Base-by-base conservation (phyloP, 2,329 filamentous ascomycete genomes). In the Claviceps sp. region DNA sequence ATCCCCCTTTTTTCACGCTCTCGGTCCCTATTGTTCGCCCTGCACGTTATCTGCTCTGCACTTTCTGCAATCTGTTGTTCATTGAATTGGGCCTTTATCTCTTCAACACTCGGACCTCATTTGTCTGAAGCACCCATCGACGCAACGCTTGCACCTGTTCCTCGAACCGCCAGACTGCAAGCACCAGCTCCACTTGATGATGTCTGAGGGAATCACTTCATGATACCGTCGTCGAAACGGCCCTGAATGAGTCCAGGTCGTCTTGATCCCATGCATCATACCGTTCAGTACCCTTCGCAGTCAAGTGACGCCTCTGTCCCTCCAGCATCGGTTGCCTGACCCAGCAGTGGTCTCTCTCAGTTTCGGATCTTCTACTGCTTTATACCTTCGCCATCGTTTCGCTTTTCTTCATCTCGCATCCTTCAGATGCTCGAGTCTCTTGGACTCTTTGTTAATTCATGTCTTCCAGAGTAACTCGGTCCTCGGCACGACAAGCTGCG, bases 391-490 rank as follows among this genome's bases (percentile, higher is more conserved):
- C 22, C 37, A 37, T 56, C 57, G 50, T 50, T 55, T 47, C 55
- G 59, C 61, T 54, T 58, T 65, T 60, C 59, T 63, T 59, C 59
- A 60, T 58, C 51, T 50, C 55, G 53, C 43, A 50, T 41, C 56
- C 62, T 53, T 59, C 58, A 63, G 65, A 52, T 54, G 50, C 52
- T 45, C 50, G 43, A 47, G 7, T 38, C 30, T 43, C 26, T 48
- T 26, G 38, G 30, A 40, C 38, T 43, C 18, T 40, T 40, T 22
- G 42, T 55, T 68, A 67, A 84, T 87, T 91, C 83, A 96, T 95
- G 89, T 88, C 87, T 81, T 76, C 83, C 80, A 96, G 90, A 87
- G 84, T 93, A 65, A 96, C 91, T 77, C 88, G 91, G 76, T 93
- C 90, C 65, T 85, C 90, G 70, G 86, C 90, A 75, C 89, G 89